A percentile compares a stretch with the other conserved stretches of the same genome.
Conservation (phyloP, 2,329 filamentous ascomycete genomes). For the Chaetomium sp. region DNA sequence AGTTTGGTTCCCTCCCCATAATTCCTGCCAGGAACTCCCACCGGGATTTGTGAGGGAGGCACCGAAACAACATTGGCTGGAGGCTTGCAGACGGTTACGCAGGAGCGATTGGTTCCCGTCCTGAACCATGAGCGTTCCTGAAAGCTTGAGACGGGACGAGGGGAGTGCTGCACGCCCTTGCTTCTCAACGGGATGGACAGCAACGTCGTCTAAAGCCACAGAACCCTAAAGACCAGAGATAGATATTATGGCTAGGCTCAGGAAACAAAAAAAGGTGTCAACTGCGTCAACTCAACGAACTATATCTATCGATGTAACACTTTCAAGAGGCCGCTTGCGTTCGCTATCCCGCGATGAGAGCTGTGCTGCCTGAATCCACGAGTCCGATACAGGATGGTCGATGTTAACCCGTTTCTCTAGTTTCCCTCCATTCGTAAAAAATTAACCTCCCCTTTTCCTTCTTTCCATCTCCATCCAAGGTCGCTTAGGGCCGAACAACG, state of each 20-base stretch:
- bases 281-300: neutral
- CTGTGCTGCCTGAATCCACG: constrained; percentile 16
- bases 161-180: neutral
- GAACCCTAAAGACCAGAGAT: neutral
- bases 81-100: neutral
- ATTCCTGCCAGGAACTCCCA: no score
- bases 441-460: constrained; percentile 5
- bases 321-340: constrained; percentile 3
- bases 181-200: neutral
- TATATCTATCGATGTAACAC: neutral
- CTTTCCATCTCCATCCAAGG: neutral
- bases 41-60: neutral
- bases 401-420: neutral
- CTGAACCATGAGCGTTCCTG: neutral
- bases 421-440: neutral
- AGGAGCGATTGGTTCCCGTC: neutral
- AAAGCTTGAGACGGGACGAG: neutral
- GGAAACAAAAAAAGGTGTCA: neutral
- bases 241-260: neutral
- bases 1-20: neutral
- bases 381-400: constrained; percentile 15
- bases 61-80: neutral
- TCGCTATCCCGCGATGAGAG: constrained; percentile 17
- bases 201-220: neutral
- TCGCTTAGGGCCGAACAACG: constrained; percentile 1